Evolutionary conservation across 2,329 filamentous ascomycete species (phyloP).

Genomic region (Cercospora janseana): DNA sequence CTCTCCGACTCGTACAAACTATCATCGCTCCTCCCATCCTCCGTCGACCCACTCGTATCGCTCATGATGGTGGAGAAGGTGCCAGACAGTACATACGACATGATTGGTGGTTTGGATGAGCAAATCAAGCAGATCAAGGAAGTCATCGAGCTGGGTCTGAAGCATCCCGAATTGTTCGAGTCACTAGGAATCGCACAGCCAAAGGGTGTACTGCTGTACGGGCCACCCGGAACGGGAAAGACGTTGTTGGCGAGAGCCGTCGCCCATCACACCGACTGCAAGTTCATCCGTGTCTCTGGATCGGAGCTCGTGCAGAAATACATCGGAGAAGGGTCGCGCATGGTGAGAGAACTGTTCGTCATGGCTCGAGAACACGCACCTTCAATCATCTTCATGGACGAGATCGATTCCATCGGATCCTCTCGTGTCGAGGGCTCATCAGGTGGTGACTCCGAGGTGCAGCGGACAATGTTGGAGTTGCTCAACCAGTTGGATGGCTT

Average conservation of each 20-base stretch:
- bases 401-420: conserved; percentile 98
- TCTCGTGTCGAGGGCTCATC: conserved; percentile 94
- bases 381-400: conserved; percentile 99
- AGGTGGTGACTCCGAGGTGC: conserved; percentile 94
- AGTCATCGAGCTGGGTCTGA: conserved; percentile 96
- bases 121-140: conserved; percentile 99
- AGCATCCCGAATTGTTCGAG: conserved; percentile 98
- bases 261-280: conserved; percentile 97
- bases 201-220: conserved; percentile 95
- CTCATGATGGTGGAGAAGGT: conserved; percentile 99
- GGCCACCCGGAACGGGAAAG: conserved; percentile 95
- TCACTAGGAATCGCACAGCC: conserved; percentile 98
- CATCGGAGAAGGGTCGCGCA: conserved; percentile 94
- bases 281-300: conserved; percentile 95
- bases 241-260: conserved; percentile 92
- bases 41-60: conserved; percentile 95
- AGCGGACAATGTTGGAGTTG: conserved; percentile 96
- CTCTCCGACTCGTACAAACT: conserved; percentile 98
- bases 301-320: conserved; percentile 98
- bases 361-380: conserved; percentile 98
- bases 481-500: conserved; percentile 98
- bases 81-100: conserved; percentile 98
- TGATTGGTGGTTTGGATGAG: conserved; percentile 98
- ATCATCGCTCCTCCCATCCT: conserved; percentile 96
- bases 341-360: conserved; percentile 98